Evolutionary conservation across 306 rosid species (phyloP), one percentile per base, ranked within the genome.

Genomic region (Trifolium repens): DNA sequence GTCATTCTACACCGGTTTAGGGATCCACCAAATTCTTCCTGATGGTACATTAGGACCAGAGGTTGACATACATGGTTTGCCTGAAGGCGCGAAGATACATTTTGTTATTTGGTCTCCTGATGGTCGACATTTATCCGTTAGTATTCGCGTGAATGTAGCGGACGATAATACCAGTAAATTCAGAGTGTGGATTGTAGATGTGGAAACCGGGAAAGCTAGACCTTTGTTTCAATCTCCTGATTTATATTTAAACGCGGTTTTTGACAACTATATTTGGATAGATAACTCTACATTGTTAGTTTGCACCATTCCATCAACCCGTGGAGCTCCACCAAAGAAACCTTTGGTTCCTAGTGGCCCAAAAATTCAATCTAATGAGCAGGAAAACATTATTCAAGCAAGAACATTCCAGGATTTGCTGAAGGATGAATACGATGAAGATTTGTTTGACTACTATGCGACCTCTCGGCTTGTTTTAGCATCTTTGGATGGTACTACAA

Each of bases 331-430:
- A 4, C 97, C 99, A 19, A 90, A 79, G 84, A 94, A 88, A 79
- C 96, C 93, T 77, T 64, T 88, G 89, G 92, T 94, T 77, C 99
- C 99, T 15, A 34, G 15, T 80, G 96, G 99, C 64, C 99, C 99
- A 10, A 94, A 94, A 83, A 83, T 92, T 75, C 99, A 92, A 79
- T 85, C 96, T 67, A 94, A 94, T 27, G 99, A 94, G 87, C 82
- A 75, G 73, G 81, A 83, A 84, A 88, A 30, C 75, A 58, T 90
- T 79, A 82, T 92, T 77, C 99, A 94, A 89, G 93, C 87, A 15
- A 92, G 96, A 77, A 94, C 99, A 13, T 92, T 84, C 80, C 99
- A 94, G 87, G 97, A 94, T 87, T 92, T 94, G 90, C 88, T 94
- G 53, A 94, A 88, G 87, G 99, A 94, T 78, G 93, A 85, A 75